Evolutionary conservation across 345 rosid species (phyloP), one percentile per base, ranked within the genome.

Genomic region (Punica granatum): DNA sequence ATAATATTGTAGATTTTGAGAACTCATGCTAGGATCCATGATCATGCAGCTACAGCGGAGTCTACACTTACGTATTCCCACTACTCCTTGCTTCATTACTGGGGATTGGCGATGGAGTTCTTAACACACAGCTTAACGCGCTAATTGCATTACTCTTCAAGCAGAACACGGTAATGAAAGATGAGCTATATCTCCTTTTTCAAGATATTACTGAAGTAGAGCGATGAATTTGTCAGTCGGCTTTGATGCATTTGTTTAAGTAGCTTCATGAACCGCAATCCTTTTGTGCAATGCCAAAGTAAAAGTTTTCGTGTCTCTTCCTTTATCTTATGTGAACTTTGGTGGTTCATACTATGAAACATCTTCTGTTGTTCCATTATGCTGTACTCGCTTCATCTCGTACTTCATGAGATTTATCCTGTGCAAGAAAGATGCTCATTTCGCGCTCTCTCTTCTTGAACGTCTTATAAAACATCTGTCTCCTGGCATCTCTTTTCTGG

Each of bases 121-220:
- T 90, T 36, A 93, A 82, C 62, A 93, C 97, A 28, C 98, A 93
- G 76, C 88, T 93, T 60, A 90, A 80, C 65, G 97, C 98, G 64
- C 80, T 90, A 72, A 81, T 93, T 44, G 97, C 88, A 11, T 67
- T 93, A 60, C 92, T 88, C 77, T 93, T 93, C 80, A 87, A 93
- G 82, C 69, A 77, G 12, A 91, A 93, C 73, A 88, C 77, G 87
- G 97, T 93, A 76, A 35, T 25, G 54, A 49, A 28, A 69, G 33
- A 26, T n/a, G 21, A 32, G 18, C 58, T 16, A n/a, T 33, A 35
- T 4, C 41, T 11, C 41, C 11, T 31, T 51, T 64, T 51, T 37
- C 25, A 7, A 2, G 44, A 25, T 30, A 56, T 56, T 43, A 36
- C 48, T 43, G 19, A 43, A 43, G 11, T 43, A 2, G 3, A 43